Conservation (phyloP, 257 asterid species). For the Solanum tarapatanum region DNA sequence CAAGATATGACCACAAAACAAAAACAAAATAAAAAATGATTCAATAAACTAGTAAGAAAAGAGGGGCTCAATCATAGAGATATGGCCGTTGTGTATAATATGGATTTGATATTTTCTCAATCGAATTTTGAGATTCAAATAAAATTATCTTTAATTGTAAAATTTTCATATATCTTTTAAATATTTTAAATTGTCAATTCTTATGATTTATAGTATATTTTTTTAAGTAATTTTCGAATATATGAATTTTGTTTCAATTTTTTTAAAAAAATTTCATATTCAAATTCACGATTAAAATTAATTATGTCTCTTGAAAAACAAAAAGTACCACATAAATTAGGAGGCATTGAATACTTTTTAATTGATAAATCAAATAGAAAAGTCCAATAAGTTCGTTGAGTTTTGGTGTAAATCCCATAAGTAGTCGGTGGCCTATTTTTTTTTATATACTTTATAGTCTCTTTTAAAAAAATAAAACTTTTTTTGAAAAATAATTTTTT, state of each 20-base stretch:
- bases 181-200: too few species aligned
- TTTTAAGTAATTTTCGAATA: too few species aligned
- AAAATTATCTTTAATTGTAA: too few species aligned
- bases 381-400: slow-evolving; percentile 1
- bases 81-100: not conserved
- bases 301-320: fast-evolving
- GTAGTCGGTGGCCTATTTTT: slow-evolving; percentile 4
- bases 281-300: too few species aligned
- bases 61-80: not conserved
- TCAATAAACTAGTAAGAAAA: not conserved
- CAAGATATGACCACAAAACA: not conserved
- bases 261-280: too few species aligned
- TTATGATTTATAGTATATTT: too few species aligned
- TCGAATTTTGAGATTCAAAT: too few species aligned
- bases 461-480: too few species aligned
- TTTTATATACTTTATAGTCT: not conserved
- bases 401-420: slow-evolving; percentile 1
- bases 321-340: not conserved
- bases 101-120: not conserved
- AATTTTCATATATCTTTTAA: too few species aligned
- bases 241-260: too few species aligned
- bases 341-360: too few species aligned
- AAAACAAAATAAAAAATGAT: not conserved
- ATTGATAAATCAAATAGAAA: not conserved
- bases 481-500: too few species aligned